Percentiles rank a stretch among this genome's conserved stretches.
Conservation (phyloP, 768 basidiomycete genomes). For the Gyrodon lividus region DNA sequence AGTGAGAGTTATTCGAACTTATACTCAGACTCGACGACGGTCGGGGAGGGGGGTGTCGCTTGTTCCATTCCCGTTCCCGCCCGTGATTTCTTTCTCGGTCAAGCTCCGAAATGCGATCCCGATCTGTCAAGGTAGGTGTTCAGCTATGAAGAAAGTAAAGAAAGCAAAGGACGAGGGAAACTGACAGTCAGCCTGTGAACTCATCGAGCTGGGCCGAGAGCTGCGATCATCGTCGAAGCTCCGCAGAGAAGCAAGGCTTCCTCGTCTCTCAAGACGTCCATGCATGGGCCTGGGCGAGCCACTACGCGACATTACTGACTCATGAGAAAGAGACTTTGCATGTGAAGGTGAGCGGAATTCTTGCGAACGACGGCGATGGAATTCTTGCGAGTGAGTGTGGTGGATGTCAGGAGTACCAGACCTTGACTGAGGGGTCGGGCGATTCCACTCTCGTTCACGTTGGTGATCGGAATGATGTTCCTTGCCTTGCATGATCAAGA, state of each 20-base stretch:
- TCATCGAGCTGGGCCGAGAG: constrained; percentile 43
- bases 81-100: constrained; percentile 46
- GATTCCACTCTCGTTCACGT: constrained; percentile 52
- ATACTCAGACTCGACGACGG: constrained; percentile 44
- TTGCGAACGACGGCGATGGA: constrained; percentile 26
- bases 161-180: not conserved
- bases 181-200: constrained; percentile 56
- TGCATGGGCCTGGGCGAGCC: constrained; percentile 7
- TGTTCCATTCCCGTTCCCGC: constrained; percentile 58
- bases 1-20: constrained; percentile 33
- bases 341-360: constrained; percentile 29
- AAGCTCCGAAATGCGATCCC: constrained; percentile 41
- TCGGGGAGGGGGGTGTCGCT: constrained; percentile 38
- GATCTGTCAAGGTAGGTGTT: constrained; percentile 35
- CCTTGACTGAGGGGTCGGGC: constrained; percentile 25
- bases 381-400: constrained; percentile 28
- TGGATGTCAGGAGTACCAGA: constrained; percentile 26
- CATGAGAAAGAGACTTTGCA: constrained; percentile 18
- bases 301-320: constrained; percentile 9
- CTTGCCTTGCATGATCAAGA: constrained; percentile 18
- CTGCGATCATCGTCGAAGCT: constrained; percentile 42
- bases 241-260: constrained; percentile 41
- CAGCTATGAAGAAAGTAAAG: constrained; percentile 1
- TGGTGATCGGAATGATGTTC: constrained; percentile 36
- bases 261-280: constrained; percentile 23